Evolutionary conservation across 257 asterid species (phyloP).

Genomic region (Knoxia roxburghii): DNA sequence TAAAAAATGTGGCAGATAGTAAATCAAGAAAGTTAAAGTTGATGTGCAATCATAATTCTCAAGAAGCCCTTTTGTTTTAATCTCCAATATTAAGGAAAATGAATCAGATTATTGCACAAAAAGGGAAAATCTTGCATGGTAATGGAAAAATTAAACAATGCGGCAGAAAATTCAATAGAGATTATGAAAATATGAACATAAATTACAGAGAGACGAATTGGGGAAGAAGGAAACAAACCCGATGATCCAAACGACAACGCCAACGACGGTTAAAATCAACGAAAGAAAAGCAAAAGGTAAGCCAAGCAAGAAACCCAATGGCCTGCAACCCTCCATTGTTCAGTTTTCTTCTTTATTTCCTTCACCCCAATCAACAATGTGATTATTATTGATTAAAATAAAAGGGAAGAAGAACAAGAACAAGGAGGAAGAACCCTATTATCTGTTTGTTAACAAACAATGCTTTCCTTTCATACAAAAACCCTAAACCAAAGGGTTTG

Average conservation of each 20-base stretch:
- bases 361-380: background rate
- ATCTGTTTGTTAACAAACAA: too few species aligned
- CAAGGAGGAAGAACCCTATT: too few species aligned
- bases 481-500: background rate
- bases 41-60: background rate
- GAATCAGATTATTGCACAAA: background rate
- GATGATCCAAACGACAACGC: slow-evolving; percentile 44
- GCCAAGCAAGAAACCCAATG: slow-evolving; percentile 56
- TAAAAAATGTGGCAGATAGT: background rate
- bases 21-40: too few species aligned
- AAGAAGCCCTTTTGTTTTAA: background rate
- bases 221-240: slow-evolving; percentile 29
- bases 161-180: background rate
- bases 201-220: background rate
- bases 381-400: too few species aligned
- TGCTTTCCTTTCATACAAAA: too few species aligned
- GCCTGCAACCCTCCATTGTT: slow-evolving; percentile 40
- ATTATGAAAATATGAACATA: too few species aligned
- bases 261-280: slow-evolving; percentile 42
- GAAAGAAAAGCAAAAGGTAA: slow-evolving; percentile 49
- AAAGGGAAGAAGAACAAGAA: background rate
- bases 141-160: background rate
- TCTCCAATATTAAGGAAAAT: background rate
- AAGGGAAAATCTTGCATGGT: background rate
- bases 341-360: background rate